Evolutionary conservation across 2,329 filamentous ascomycete species (phyloP).

Genomic region (Calonectria ilicicola): DNA sequence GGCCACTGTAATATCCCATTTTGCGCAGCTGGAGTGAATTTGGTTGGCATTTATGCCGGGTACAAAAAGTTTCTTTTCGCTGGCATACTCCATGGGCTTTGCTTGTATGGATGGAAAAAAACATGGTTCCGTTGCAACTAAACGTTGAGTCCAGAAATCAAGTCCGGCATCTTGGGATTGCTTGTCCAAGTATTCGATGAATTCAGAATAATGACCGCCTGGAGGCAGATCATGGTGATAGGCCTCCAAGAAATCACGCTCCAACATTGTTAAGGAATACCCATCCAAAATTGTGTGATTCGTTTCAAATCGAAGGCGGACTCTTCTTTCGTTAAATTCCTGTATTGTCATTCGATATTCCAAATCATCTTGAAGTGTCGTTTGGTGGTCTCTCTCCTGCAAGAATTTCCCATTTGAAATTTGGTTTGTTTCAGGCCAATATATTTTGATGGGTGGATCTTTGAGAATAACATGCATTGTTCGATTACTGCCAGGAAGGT

Average conservation of each 20-base stretch:
- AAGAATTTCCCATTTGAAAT: background rate
- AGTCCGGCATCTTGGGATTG: background rate
- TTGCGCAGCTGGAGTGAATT: background rate
- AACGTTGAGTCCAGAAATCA: background rate
- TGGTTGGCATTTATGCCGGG: background rate
- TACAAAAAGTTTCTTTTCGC: background rate
- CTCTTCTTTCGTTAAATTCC: slow-evolving; percentile 1
- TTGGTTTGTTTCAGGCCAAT: background rate
- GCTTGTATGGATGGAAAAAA: background rate
- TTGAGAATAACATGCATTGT: slow-evolving; percentile 26
- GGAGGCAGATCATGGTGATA: slow-evolving; percentile 34
- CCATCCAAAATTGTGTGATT: slow-evolving; percentile 48
- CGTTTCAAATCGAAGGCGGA: slow-evolving; percentile 43
- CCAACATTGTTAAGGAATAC: slow-evolving; percentile 41
- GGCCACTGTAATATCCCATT: slow-evolving; percentile 5
- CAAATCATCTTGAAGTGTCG: background rate
- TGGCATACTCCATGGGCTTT: background rate
- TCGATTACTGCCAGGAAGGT: slow-evolving; percentile 8
- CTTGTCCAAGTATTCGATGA: slow-evolving; percentile 10
- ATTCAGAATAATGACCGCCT: background rate
- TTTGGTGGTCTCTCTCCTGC: background rate
- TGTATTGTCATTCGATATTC: slow-evolving; percentile 31
- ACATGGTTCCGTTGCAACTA: background rate
- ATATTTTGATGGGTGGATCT: background rate
- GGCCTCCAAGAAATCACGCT: slow-evolving; percentile 41